These are phyloP conservation scores for Nigrospora sphaerica DNA, from an alignment of 2,329 filamentous ascomycete species.

Conservation along the genomic window DNA sequence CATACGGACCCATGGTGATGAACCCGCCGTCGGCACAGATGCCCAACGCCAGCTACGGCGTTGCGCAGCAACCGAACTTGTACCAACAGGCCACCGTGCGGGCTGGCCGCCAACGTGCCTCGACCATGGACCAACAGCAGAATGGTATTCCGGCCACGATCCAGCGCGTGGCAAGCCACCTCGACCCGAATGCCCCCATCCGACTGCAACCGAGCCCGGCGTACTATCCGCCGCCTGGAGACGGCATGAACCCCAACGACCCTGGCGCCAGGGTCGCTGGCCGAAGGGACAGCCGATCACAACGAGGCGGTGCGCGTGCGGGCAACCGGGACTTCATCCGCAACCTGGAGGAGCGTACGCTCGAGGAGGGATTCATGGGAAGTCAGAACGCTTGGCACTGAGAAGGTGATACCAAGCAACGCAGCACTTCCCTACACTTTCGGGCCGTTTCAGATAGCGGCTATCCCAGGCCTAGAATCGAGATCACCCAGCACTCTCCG, in stretches of 20 bases:
- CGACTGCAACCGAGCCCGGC: slow-evolving; percentile 90
- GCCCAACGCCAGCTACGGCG: slow-evolving; percentile 55
- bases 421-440: too few species aligned
- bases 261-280: slow-evolving; percentile 52
- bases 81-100: slow-evolving; percentile 75
- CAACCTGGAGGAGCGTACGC: slow-evolving; percentile 85
- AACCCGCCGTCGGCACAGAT: slow-evolving; percentile 60
- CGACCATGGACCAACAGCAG: slow-evolving; percentile 93
- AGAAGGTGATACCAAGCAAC: slow-evolving; percentile 7
- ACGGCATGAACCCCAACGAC: slow-evolving; percentile 64
- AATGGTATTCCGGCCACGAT: slow-evolving; percentile 88
- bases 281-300: slow-evolving; percentile 68
- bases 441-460: too few species aligned
- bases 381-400: slow-evolving; percentile 64
- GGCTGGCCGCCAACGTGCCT: slow-evolving; percentile 78
- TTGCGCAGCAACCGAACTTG: slow-evolving; percentile 42
- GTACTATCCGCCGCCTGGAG: slow-evolving; percentile 89
- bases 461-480: too few species aligned
- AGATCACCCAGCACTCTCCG: too few species aligned
- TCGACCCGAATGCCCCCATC: slow-evolving; percentile 92
- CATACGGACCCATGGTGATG: slow-evolving; percentile 70
- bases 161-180: slow-evolving; percentile 89
- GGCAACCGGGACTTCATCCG: slow-evolving; percentile 85
- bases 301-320: slow-evolving; percentile 45
- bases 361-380: slow-evolving; percentile 86